Evolutionary conservation across 768 basidiomycete genomes (phyloP), one percentile per base, ranked within the genome.

Genomic region (Podaxis mareebaensis): DNA sequence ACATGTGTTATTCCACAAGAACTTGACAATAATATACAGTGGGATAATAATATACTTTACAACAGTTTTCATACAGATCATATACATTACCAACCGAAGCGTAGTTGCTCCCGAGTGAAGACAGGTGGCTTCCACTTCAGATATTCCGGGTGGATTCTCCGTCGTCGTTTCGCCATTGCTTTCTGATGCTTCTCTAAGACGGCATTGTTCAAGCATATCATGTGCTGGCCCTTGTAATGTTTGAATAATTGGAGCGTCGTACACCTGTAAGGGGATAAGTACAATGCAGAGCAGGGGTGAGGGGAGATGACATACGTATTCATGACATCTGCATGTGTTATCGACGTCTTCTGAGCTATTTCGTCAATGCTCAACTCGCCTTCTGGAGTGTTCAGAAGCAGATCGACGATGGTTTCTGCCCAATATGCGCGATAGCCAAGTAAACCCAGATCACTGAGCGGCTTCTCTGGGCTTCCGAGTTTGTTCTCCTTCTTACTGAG

Each of bases 391-490:
- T 82, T 85, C 65, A 96, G 77, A 51, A 99, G 78, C 33, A 95
- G 80, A 63, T 98, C 95, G 70, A 99, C 89, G 70, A 98, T 99
- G 55, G 90, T 92, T 75, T 98, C 96, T 55, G 92, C 91, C 97
- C 97, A 99, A 71, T 96, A 99, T 39, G 96, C 93, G 60, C 96
- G 84, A 75, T 99, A 99, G 46, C 92, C 82, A 66, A 99, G 80
- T 64, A 99, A 77, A 24, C 97, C 97, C 53, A 99, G 81, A 78
- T 99, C 97, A 72, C 88, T 91, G 40, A 99, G 84, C 11, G 97
- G 97, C 75, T 99, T 99, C 82, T 99, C 97, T 4, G 97, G 97
- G 71, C 92, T 95, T 17, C 97, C 97, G 10, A 95, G 86, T 73
- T 96, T 98, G 61, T 89, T 89, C 74, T 99, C 97, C 69, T 91